Evolutionary conservation across 306 rosid species (phyloP).

Genomic region (Cucurbita argyrosperma): DNA sequence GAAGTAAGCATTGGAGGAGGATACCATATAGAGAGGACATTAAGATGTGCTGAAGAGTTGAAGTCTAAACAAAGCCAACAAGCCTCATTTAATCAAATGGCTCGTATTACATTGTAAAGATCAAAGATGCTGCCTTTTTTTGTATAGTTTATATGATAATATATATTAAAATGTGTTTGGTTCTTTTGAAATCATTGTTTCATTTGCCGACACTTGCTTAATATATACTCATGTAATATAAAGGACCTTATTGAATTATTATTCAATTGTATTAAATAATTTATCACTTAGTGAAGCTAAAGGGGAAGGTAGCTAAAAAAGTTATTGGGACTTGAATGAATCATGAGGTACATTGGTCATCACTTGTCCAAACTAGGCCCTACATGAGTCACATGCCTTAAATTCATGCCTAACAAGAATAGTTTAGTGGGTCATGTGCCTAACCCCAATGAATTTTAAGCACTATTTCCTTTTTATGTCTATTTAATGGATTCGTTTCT

Average conservation of each 20-base stretch:
- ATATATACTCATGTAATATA: background rate
- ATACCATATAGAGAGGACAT: slow-evolving; percentile 66
- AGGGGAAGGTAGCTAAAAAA: background rate
- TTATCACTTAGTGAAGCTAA: background rate
- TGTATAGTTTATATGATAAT: background rate
- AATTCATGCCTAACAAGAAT: background rate
- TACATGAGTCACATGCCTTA: background rate
- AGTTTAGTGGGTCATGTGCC: background rate
- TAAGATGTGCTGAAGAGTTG: slow-evolving; percentile 80
- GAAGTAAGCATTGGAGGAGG: slow-evolving; percentile 96
- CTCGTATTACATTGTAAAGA: slow-evolving; percentile 49
- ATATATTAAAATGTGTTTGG: background rate
- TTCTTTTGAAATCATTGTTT: background rate
- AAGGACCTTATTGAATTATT: background rate
- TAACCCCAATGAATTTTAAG: background rate
- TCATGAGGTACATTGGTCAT: background rate
- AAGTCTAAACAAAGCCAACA: slow-evolving; percentile 38
- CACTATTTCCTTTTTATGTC: background rate
- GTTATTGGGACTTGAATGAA: background rate
- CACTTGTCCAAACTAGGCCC: background rate
- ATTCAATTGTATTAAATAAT: background rate
- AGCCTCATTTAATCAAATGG: slow-evolving; percentile 30
- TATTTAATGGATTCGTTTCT: background rate
- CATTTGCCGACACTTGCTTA: background rate
- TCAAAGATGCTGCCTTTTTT: background rate